Conservation (phyloP, 169 alveolate species). For the Miamiensis avidus region DNA sequence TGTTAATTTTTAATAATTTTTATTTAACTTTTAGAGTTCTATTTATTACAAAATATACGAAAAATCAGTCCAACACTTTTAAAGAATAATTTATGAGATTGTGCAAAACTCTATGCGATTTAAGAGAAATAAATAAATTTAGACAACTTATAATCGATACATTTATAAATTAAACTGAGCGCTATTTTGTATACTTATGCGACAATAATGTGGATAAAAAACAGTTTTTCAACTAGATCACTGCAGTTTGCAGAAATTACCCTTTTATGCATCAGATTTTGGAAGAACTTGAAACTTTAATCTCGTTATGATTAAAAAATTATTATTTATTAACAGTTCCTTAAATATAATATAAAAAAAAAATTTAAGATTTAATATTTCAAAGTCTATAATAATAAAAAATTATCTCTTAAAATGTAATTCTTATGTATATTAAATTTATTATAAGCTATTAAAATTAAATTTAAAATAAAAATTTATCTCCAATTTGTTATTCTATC, state of each 20-base stretch:
- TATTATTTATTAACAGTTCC: too few relatives aligned
- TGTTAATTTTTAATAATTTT: not conserved
- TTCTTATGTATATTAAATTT: too few relatives aligned
- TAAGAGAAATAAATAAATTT: slow-evolving; percentile 13
- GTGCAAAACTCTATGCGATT: slow-evolving; percentile 2
- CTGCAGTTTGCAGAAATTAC: not conserved
- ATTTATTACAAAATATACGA: not conserved
- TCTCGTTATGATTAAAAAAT: not conserved
- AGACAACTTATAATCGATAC: slow-evolving; percentile 1
- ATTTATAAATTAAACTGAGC: not conserved
- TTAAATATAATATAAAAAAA: too few relatives aligned
- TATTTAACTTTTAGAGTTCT: not conserved
- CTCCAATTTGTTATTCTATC: too few relatives aligned
- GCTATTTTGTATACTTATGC: not conserved
- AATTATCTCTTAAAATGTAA: too few relatives aligned
- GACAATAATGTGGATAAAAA: slow-evolving; percentile 3
- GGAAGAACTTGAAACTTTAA: not conserved
- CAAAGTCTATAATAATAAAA: too few relatives aligned
- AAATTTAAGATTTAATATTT: too few relatives aligned
- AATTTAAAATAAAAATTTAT: too few relatives aligned
- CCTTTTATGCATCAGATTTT: not conserved
- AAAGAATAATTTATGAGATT: not conserved
- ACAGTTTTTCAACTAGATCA: not conserved
- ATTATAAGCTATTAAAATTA: too few relatives aligned
- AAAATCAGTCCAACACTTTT: not conserved